Conservation (phyloP, 1,284 basidiomycete genomes). For the Volvariella volvacea region DNA sequence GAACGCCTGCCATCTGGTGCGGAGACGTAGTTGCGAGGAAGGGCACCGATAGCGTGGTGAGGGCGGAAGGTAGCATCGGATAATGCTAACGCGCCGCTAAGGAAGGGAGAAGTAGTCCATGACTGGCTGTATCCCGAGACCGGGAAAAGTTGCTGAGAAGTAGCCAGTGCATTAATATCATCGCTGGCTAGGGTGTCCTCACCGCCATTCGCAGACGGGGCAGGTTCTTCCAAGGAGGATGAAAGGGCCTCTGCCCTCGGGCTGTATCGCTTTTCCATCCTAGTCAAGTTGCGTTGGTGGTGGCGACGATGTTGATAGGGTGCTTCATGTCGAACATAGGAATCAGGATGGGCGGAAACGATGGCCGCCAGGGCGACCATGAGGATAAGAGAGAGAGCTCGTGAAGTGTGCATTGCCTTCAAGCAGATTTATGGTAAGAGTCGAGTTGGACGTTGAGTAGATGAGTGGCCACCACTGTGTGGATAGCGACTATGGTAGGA, state of each 20-base stretch:
- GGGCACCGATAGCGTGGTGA: slow-evolving; percentile 25
- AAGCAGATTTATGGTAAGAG: too few relatives aligned
- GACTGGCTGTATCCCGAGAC: slow-evolving; percentile 24
- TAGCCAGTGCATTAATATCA: slow-evolving; percentile 17
- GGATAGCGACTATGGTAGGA: too few relatives aligned
- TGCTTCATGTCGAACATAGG: slow-evolving; percentile 11
- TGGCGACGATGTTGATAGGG: slow-evolving; percentile 9
- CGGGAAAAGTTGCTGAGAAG: slow-evolving; percentile 47
- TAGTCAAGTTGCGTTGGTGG: slow-evolving; percentile 7
- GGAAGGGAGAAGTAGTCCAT: slow-evolving; percentile 37
- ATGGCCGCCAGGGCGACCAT: slow-evolving; percentile 20
- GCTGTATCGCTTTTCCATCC: slow-evolving; percentile 6
- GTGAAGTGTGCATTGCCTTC: slow-evolving; percentile 16
- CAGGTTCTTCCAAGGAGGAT: slow-evolving; percentile 10
- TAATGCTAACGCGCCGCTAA: slow-evolving; percentile 28
- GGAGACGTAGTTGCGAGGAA: slow-evolving; percentile 33
- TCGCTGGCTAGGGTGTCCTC: too few relatives aligned
- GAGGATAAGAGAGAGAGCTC: slow-evolving; percentile 12
- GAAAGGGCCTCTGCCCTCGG: neutral
- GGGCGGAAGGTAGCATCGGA: slow-evolving; percentile 37
- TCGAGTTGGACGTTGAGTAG: too few relatives aligned
- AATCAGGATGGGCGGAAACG: slow-evolving; percentile 17
- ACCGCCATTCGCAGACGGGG: slow-evolving; percentile 1
- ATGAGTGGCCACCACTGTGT: too few relatives aligned
- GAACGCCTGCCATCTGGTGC: slow-evolving; percentile 41